phyloP scores from a whole-genome alignment of 352 stramenopile species.

The Globisporangium rhizosaccharum region DNA sequence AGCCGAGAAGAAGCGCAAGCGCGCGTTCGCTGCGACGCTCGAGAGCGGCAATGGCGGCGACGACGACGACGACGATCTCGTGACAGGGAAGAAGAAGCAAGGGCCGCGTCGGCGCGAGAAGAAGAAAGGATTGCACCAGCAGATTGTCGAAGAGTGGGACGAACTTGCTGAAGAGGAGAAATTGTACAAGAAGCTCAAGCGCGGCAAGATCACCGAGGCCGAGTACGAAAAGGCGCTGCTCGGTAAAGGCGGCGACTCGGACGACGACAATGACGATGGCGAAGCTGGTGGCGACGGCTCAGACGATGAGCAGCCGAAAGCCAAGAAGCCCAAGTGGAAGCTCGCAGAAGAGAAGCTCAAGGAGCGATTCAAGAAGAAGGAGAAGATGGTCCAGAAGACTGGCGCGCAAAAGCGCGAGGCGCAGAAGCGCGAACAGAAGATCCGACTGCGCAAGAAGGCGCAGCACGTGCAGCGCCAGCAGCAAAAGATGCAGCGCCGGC shows the following conservation, averaged over 20 bases:
- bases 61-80: slow-evolving; percentile 31
- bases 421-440: slow-evolving; percentile 74
- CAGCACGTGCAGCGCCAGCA: slow-evolving; percentile 62
- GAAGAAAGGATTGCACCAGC: slow-evolving; percentile 94
- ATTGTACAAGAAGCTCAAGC: slow-evolving; percentile 96
- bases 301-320: slow-evolving; percentile 21
- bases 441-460: slow-evolving; percentile 75
- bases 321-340: slow-evolving; percentile 62
- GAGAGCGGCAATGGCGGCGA: slow-evolving; percentile 26
- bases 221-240: slow-evolving; percentile 86
- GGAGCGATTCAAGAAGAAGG: slow-evolving; percentile 83
- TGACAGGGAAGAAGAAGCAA: slow-evolving; percentile 57
- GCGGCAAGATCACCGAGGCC: slow-evolving; percentile 96
- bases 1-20: slow-evolving; percentile 55
- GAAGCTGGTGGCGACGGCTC: slow-evolving; percentile 23
- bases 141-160: slow-evolving; percentile 99
- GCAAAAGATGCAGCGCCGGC: slow-evolving; percentile 42
- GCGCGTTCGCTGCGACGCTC: slow-evolving; percentile 26
- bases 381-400: slow-evolving; percentile 66
- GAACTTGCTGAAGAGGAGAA: slow-evolving; percentile 97
- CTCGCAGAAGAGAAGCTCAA: slow-evolving; percentile 62
- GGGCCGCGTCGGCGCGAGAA: slow-evolving; percentile 84
- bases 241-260: slow-evolving; percentile 36
- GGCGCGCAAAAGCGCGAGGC: slow-evolving; percentile 65
- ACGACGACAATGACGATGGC: slow-evolving; percentile 23